Conservation (phyloP, 169 alveolate genomes). For the Cyclospora cayetanensis region DNA sequence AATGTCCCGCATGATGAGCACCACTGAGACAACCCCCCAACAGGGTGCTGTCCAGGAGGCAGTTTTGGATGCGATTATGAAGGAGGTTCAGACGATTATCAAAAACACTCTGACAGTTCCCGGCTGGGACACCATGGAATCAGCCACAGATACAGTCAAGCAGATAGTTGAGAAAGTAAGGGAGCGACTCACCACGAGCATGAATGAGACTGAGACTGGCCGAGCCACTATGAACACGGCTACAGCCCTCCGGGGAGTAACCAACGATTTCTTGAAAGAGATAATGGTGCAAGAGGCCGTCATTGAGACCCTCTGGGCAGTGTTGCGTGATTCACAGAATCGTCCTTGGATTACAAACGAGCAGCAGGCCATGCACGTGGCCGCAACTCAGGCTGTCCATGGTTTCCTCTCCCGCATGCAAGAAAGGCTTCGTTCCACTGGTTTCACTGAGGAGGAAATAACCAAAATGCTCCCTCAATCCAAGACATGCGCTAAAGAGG, state of each 20-base stretch:
- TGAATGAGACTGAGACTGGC: not conserved
- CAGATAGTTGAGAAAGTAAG: not conserved
- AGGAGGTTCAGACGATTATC: not conserved
- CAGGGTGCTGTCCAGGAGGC: not conserved
- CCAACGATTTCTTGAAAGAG: not conserved
- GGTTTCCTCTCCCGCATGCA: constrained; percentile 23
- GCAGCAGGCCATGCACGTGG: not conserved
- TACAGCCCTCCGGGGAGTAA: constrained; percentile 10
- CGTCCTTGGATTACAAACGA: not conserved
- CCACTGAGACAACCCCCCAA: not conserved
- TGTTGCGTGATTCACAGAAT: not conserved
- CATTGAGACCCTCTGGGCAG: constrained; percentile 6
- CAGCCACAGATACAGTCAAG: not conserved
- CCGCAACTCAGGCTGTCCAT: not conserved
- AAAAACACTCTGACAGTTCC: not conserved
- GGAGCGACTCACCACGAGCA: not conserved
- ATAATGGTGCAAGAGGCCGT: constrained; percentile 36
- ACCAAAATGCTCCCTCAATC: not conserved
- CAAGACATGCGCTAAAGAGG: not conserved
- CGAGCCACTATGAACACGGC: not conserved
- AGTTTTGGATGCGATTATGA: not conserved
- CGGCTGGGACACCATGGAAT: constrained; percentile 20
- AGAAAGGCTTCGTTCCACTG: not conserved
- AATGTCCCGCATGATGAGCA: constrained; percentile 23
- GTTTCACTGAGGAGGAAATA: constrained; percentile 10